Evolutionary conservation across 179 eudicot genomes (phyloP).

Genomic region (Vitellaria paradoxa): DNA sequence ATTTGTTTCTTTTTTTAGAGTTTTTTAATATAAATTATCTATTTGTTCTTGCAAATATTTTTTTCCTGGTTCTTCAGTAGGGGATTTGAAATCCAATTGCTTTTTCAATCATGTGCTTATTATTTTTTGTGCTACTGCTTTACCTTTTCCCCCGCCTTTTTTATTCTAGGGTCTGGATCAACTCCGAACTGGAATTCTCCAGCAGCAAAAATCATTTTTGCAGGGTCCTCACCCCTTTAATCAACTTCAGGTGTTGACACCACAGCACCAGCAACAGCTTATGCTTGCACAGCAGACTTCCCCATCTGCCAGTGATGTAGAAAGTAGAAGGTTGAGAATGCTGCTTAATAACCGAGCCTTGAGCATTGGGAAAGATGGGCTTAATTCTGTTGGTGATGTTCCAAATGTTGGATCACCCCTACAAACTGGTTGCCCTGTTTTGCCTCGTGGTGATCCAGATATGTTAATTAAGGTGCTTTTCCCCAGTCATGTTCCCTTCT

Average conservation of each 20-base stretch:
- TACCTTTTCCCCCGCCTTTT: background rate
- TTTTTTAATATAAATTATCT: background rate
- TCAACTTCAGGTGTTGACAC: constrained; percentile 72
- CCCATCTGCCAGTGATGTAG: constrained; percentile 61
- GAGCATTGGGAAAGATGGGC: constrained; percentile 70
- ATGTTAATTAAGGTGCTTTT: constrained; percentile 61
- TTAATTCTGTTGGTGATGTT: constrained; percentile 55
- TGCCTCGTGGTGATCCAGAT: constrained; percentile 76
- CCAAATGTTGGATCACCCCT: constrained; percentile 65
- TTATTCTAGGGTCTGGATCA: constrained; percentile 57
- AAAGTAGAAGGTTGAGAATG: constrained; percentile 71
- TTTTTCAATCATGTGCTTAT: background rate
- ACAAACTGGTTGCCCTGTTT: constrained; percentile 58
- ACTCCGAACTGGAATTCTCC: constrained; percentile 67
- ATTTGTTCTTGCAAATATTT: background rate
- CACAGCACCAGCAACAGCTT: constrained; percentile 82
- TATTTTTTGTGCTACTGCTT: background rate
- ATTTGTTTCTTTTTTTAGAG: background rate
- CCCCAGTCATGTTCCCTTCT: background rate
- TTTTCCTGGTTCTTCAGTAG: background rate
- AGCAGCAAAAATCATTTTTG: constrained; percentile 79
- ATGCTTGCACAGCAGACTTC: constrained; percentile 79
- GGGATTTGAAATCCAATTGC: no score
- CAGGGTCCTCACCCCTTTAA: constrained; percentile 75
- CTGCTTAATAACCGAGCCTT: constrained; percentile 50